Evolutionary conservation across 306 rosid species (phyloP), one percentile per base, ranked within the genome.

Genomic region (Vigna trinervia): DNA sequence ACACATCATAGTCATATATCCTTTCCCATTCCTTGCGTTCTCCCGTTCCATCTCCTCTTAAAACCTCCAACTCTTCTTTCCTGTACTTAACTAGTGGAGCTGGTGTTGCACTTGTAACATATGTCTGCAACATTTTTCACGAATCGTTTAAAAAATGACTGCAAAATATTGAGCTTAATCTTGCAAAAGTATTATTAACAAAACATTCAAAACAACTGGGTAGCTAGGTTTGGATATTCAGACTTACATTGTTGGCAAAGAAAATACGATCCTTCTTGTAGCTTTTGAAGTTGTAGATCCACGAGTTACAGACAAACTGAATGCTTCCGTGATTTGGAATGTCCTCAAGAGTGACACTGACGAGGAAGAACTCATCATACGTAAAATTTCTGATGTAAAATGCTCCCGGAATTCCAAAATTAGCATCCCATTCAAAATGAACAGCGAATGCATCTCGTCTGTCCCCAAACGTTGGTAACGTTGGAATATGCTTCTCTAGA

Each of bases 11-110:
- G 50, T 92, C 97, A 74, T 92, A 92, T 7, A 92, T 70, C 48
- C 90, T 84, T 14, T 92, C 96, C 80, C 74, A 81, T 39, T 88
- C 89, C 9, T 80, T 53, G 36, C 84, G 93, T 68, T 87, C 84
- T n/a, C 85, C 93, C 17, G 23, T 65, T 57, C 95, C 96, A 70
- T 85, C 72, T 77, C 95, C 97, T 88, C 97, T 90, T 75, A 90
- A 83, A 56, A 36, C 71, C 12, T 26, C 34, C 12, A 92, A 78
- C 19, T 92, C 97, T 53, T 84, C 84, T 15, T 83, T 78, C 66
- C 88, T 87, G 71, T 82, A 87, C 38, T 84, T 50, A 88, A 17
- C 85, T 4, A 54, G 22, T 54, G 60, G 30, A 54, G 12, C 1
- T 17, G 96, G 96, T 2, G 96, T 91, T 47, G 78, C 84, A 73